A percentile compares a stretch with the other conserved stretches of the same genome.
Conservation (phyloP, 768 basidiomycete genomes). For the Chalciporus pseudorubinellus region DNA sequence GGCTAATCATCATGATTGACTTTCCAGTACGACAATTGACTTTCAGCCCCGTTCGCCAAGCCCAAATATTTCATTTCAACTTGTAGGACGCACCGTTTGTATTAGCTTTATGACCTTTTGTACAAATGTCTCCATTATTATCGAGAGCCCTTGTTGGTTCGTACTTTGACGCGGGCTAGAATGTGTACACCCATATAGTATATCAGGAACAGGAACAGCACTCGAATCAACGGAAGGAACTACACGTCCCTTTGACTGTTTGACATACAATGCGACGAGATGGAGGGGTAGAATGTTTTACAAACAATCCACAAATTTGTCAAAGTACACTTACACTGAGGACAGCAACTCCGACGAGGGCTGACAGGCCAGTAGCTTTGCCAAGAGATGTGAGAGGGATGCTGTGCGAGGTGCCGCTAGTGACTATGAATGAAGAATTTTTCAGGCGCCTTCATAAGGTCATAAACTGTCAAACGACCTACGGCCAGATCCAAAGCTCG, state of each 20-base stretch:
- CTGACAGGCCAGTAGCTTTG: slow-evolving; percentile 6
- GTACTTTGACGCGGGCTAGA: no score
- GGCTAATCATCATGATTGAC: not conserved
- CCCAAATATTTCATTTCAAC: no score
- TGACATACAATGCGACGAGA: no score
- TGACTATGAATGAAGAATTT: no score
- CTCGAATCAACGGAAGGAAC: not conserved
- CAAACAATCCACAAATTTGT: not conserved
- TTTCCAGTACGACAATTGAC: slow-evolving; percentile 19
- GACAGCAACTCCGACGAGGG: slow-evolving; percentile 4
- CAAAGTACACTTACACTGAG: not conserved
- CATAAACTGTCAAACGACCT: no score
- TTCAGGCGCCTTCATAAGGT: no score
- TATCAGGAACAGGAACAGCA: not conserved
- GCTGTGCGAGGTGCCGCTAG: slow-evolving; percentile 8
- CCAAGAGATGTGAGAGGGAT: not conserved
- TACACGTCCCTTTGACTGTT: no score
- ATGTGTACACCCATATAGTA: no score
- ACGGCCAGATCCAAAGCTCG: no score
- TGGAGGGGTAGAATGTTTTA: not conserved
- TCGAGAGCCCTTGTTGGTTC: no score
- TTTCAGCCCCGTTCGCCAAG: slow-evolving; percentile 16
- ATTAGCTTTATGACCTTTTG: not conserved
- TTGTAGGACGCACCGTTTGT: not conserved
- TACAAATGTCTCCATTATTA: no score